These are phyloP conservation scores for Schizosaccharomyces lindneri DNA, from an alignment of 805 yeast species.

Conservation along the genomic window DNA sequence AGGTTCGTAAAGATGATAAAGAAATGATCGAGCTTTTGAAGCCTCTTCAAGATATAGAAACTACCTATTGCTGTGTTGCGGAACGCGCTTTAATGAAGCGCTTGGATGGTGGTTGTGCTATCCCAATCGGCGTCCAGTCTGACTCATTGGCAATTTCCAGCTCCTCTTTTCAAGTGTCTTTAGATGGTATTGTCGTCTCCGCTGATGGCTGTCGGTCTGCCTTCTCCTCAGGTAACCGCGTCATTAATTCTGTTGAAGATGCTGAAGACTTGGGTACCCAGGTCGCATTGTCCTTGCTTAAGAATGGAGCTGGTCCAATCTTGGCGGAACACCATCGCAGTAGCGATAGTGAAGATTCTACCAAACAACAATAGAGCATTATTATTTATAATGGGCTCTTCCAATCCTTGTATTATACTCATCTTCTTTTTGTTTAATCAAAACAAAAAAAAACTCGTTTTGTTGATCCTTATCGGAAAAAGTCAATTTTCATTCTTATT, in stretches of 20 bases:
- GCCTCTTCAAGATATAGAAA: constrained; percentile 36
- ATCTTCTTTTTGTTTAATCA: background rate
- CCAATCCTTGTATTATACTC: background rate
- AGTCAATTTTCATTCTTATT: too few species aligned
- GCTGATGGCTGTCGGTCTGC: constrained; percentile 60
- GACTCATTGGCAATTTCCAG: constrained; percentile 14
- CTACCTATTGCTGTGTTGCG: constrained; percentile 58
- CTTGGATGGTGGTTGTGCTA: constrained; percentile 93
- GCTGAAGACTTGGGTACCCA: constrained; percentile 45
- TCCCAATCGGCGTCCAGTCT: constrained; percentile 72
- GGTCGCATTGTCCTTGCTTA: constrained; percentile 42
- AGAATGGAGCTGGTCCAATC: constrained; percentile 60
- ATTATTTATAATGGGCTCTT: too few species aligned
- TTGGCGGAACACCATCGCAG: constrained; percentile 25
- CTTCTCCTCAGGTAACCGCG: constrained; percentile 24
- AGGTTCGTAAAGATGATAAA: constrained; percentile 48
- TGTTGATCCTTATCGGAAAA: too few species aligned
- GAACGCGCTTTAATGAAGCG: constrained; percentile 71
- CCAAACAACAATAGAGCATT: background rate
- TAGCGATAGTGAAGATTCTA: background rate
- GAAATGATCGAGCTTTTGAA: constrained; percentile 33
- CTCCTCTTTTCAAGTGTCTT: constrained; percentile 3
- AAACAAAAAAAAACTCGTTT: background rate
- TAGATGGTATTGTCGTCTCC: constrained; percentile 33
- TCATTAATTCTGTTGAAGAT: constrained; percentile 26